These are phyloP conservation scores for Dactylorhiza incarnata DNA, from an alignment of 106 monocot species.

Conservation along the genomic window DNA sequence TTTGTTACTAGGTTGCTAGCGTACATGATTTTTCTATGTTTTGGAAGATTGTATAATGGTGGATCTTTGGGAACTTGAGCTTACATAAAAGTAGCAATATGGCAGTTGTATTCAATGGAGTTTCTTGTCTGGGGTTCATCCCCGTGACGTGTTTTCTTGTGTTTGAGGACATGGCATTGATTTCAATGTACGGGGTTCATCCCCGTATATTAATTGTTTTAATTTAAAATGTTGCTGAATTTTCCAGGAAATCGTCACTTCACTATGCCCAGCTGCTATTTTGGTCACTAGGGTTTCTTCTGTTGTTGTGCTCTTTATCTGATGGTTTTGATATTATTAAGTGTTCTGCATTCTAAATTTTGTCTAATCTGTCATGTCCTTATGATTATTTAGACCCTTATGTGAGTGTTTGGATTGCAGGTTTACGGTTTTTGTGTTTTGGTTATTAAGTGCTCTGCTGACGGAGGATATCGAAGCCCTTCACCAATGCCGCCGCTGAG, in stretches of 20 bases:
- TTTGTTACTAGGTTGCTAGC: not conserved
- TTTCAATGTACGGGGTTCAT: no score
- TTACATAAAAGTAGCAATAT: not conserved
- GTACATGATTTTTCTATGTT: not conserved
- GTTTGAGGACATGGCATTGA: not conserved
- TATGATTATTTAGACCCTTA: not conserved
- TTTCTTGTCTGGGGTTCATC: not conserved
- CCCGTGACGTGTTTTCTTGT: not conserved
- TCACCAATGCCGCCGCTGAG: no score
- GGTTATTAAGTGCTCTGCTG: no score
- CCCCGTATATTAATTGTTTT: no score
- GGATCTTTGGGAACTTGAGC: not conserved
- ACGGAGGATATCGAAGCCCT: no score
- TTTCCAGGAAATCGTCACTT: not conserved
- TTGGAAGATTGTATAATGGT: not conserved
- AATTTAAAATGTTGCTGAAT: not conserved
- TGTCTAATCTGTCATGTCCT: not conserved
- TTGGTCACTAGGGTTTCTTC: not conserved
- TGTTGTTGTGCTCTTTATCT: not conserved
- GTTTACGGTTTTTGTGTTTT: conserved; percentile 2
- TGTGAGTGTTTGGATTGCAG: conserved; percentile 4
- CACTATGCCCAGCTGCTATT: not conserved
- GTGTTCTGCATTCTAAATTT: conserved; percentile 8
- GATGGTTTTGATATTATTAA: not conserved
- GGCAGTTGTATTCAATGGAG: not conserved